Percentiles rank a stretch among this genome's conserved stretches.
These are phyloP conservation scores for Taphrina flavorubra DNA, from an alignment of 1,139 yeast species.

Conservation along the genomic window DNA sequence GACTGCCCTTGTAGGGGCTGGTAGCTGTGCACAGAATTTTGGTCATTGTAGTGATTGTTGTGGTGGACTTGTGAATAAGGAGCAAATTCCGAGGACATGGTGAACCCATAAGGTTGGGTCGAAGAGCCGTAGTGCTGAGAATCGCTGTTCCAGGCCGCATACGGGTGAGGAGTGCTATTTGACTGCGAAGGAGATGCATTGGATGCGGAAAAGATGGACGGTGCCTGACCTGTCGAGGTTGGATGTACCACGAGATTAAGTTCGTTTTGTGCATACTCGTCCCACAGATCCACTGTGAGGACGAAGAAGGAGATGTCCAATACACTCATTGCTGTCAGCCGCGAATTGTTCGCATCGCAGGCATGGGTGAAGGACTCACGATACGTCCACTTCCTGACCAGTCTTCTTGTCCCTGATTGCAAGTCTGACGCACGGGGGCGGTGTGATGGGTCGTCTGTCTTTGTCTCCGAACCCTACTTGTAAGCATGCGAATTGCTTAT, in stretches of 20 bases:
- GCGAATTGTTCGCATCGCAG: too few species aligned
- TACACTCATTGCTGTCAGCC: conserved; percentile 5
- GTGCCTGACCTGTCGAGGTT: conserved; percentile 5
- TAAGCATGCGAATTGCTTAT: neutral
- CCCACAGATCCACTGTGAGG: conserved; percentile 54
- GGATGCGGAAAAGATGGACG: neutral
- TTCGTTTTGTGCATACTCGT: conserved; percentile 52
- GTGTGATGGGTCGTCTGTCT: conserved; percentile 56
- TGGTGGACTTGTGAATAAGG: conserved; percentile 4
- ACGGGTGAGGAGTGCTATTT: neutral
- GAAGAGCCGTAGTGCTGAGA: neutral
- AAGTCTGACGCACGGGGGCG: conserved; percentile 56
- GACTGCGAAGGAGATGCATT: neutral
- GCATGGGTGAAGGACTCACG: conserved; percentile 26
- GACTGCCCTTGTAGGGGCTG: neutral
- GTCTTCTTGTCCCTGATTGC: conserved; percentile 50
- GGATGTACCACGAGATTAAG: conserved; percentile 48
- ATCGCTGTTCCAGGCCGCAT: conserved; percentile 4
- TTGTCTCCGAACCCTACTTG: conserved; percentile 27
- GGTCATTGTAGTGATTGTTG: conserved; percentile 11
- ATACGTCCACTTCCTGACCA: conserved; percentile 46
- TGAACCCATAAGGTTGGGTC: conserved; percentile 4
- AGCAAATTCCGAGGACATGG: conserved; percentile 3
- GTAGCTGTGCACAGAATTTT: neutral
- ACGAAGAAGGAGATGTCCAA: conserved; percentile 52